Conservation (phyloP, 2,329 filamentous ascomycete species). For the Colletotrichum agaves region DNA sequence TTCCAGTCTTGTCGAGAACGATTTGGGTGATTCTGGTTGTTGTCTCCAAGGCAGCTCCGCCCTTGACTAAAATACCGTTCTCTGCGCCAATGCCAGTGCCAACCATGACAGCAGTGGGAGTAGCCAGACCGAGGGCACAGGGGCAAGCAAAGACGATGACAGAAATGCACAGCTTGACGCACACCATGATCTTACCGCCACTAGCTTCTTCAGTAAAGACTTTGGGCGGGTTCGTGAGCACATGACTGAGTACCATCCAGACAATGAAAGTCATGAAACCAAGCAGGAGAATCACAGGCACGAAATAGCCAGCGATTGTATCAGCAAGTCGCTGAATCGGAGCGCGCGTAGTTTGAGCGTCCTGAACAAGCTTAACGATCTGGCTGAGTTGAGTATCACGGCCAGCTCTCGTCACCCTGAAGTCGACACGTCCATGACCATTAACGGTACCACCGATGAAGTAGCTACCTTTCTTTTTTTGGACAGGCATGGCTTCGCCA, state of each 20-base stretch:
- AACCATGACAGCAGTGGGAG: constrained; percentile 98
- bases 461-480: constrained; percentile 82
- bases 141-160: constrained; percentile 99
- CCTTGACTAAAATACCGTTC: constrained; percentile 97
- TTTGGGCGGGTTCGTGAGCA: constrained; percentile 83
- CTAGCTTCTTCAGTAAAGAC: constrained; percentile 85
- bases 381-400: constrained; percentile 97
- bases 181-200: constrained; percentile 95
- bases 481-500: constrained; percentile 93
- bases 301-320: constrained; percentile 90
- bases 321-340: constrained; percentile 96
- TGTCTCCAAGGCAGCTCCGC: constrained; percentile 89
- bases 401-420: constrained; percentile 90
- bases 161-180: constrained; percentile 95
- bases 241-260: constrained; percentile 96
- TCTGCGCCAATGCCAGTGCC: constrained; percentile 97
- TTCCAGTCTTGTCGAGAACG: constrained; percentile 96
- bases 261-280: constrained; percentile 85
- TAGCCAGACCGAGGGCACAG: constrained; percentile 94
- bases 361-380: constrained; percentile 97
- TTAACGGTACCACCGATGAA: constrained; percentile 97
- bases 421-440: constrained; percentile 89
- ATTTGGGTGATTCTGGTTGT: constrained; percentile 91
- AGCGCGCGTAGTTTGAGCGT: constrained; percentile 92
- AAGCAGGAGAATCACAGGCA: constrained; percentile 87